A percentile compares a stretch with the other conserved stretches of the same genome.
These are phyloP conservation scores for Eucalyptus paniculata DNA, from an alignment of 345 rosid species.

Conservation along the genomic window DNA sequence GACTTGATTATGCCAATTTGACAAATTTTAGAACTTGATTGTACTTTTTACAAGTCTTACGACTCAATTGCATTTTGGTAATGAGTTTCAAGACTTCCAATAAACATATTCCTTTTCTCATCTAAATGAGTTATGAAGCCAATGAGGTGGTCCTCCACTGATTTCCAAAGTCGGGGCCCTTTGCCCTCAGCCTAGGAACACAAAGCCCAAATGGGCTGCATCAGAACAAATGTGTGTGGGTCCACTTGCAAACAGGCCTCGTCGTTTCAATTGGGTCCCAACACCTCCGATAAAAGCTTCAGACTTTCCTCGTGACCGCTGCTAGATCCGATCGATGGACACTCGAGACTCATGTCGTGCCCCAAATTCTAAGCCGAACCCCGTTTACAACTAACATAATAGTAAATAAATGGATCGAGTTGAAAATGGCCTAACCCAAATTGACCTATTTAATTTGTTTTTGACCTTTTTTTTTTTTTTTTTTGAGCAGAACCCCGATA, in stretches of 20 bases:
- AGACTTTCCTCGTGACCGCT: background rate
- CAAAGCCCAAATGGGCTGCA: background rate
- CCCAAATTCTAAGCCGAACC: background rate
- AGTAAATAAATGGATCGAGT: too few relatives aligned
- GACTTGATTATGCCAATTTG: too few relatives aligned
- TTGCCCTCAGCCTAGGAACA: background rate
- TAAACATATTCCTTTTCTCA: fast-evolving
- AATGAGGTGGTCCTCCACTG: too few relatives aligned
- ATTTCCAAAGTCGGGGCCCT: background rate
- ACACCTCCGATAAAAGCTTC: background rate
- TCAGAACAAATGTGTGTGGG: background rate
- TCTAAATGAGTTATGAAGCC: too few relatives aligned
- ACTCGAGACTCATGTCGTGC: background rate
- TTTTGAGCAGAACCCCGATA: too few relatives aligned
- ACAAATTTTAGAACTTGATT: fast-evolving
- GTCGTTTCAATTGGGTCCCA: background rate
- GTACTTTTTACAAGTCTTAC: fast-evolving
- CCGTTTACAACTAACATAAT: background rate
- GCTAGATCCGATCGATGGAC: background rate
- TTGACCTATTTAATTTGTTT: too few relatives aligned
- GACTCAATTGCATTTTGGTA: fast-evolving
- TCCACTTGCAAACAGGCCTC: background rate
- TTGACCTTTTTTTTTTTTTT: too few relatives aligned
- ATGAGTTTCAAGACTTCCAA: fast-evolving
- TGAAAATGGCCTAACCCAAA: too few relatives aligned